Base-by-base conservation (phyloP, 768 basidiomycete genomes). In the Amanita rubescens region DNA sequence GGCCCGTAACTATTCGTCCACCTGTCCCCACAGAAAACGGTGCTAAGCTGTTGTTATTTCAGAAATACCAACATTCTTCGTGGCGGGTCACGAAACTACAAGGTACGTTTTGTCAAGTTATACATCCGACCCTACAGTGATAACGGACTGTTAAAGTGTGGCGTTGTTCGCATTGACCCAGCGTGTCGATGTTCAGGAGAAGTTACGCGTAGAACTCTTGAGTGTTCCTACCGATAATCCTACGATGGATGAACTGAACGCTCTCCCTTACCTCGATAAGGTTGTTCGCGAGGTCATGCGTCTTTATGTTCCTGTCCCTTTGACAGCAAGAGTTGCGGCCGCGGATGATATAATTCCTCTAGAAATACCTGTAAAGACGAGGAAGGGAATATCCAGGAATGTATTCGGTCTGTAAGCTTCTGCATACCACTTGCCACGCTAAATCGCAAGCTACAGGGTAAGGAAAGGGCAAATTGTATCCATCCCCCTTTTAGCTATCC, bases 191-290 rank as follows among this genome's bases (percentile, higher is more conserved):
- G 66, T 77, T 3, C 85, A 87, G 56, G 66, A 59, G 8, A 78
- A 78, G 56, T 73, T 90, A 0, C 74, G 84, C 0, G 71, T 78
- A 1, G 86, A 90, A 59, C 68, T 85, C 1, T 64, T 78, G 7
- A 60, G 67, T 0, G 67, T 83, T 10, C 60, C 71, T 0, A 81
- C 78, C 0, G 79, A 85, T 10, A 77, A 67, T 0, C 85, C 86
- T 2, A 73, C 75, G 3, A 86, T 88, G 81, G 87, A 90, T 27
- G 75, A 82, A 30, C 74, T 90, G 1, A 76, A 79, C 52, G 69
- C 75, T 3, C 70, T 92, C 2, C 76, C 83, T 0, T 88, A 85
- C 59, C 79, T 90, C 15, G 88, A 88, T 56, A 71, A 70, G 17
- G 75, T 85, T 9, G 71, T 84, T 2, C 75, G 78, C 7, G 85